Conservation (phyloP, 2,329 filamentous ascomycete genomes). For the Aspergillus sp. region DNA sequence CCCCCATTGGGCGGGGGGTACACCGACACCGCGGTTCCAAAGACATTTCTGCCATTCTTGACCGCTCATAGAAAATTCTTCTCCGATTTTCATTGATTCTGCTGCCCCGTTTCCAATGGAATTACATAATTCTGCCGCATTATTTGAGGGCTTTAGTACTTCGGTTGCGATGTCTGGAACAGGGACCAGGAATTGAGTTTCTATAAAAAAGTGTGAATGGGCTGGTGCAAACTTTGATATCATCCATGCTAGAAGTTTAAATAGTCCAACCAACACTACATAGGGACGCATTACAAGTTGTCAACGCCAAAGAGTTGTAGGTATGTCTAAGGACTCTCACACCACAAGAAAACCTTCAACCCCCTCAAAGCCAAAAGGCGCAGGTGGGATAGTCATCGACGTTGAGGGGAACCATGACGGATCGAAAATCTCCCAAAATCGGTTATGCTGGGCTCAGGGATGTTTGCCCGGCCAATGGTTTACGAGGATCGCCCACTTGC, state of each 20-base stretch:
- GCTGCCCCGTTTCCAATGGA: conserved; percentile 4
- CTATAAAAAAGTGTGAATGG: not conserved
- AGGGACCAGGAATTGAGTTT: not conserved
- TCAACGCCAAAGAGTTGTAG: not conserved
- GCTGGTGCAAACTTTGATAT: not conserved
- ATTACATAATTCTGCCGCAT: conserved; percentile 12
- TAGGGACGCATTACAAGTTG: not conserved
- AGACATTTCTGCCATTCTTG: conserved; percentile 22
- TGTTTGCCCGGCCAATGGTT: conserved; percentile 11
- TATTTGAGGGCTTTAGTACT: not conserved
- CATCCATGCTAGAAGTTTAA: not conserved
- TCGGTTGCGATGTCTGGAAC: not conserved
- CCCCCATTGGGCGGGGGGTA: conserved; percentile 29
- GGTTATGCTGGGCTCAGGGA: conserved; percentile 3
- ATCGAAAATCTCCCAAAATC: not conserved
- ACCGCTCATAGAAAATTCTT: conserved; percentile 28
- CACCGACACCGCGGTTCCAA: conserved; percentile 27
- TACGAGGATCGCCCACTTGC: not conserved
- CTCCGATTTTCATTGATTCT: conserved; percentile 12
- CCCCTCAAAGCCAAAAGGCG: not conserved
- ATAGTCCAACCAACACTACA: not conserved
- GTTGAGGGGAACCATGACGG: not conserved
- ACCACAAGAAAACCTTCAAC: not conserved
- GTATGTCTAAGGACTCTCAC: too few species aligned
- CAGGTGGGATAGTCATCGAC: not conserved